These are phyloP conservation scores for Melanopsichium pennsylvanicum DNA, from an alignment of 1,284 basidiomycete genomes.

Conservation along the genomic window DNA sequence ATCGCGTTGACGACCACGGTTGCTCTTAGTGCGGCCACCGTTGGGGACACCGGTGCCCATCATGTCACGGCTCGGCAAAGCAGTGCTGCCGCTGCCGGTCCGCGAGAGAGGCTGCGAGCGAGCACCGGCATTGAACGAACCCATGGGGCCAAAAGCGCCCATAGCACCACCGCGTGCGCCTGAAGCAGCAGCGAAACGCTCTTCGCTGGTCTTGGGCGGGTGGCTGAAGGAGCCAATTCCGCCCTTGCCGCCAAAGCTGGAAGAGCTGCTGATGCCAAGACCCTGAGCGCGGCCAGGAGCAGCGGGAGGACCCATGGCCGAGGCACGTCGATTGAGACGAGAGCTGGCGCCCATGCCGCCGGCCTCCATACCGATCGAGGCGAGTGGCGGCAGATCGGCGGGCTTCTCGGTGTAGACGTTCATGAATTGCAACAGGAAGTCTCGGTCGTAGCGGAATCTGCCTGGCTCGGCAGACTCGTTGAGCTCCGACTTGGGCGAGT, in stretches of 20 bases:
- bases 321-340: conserved; percentile 51
- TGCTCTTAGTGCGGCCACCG: conserved; percentile 60
- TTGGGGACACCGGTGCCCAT: conserved; percentile 63
- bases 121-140: conserved; percentile 58
- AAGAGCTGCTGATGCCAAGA: conserved; percentile 55
- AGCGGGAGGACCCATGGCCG: conserved; percentile 57
- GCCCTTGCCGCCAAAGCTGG: conserved; percentile 56
- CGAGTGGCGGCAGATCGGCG: conserved; percentile 83
- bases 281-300: conserved; percentile 52
- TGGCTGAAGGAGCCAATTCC: conserved; percentile 56
- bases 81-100: conserved; percentile 61
- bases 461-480: conserved; percentile 82
- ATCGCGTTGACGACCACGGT: conserved; percentile 62
- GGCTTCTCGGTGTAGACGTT: conserved; percentile 92
- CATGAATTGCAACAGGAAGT: conserved; percentile 98
- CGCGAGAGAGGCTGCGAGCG: conserved; percentile 63
- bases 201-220: conserved; percentile 63
- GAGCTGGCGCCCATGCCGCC: conserved; percentile 49
- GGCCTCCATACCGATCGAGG: conserved; percentile 78
- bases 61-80: conserved; percentile 63
- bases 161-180: conserved; percentile 41
- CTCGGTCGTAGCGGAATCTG: conserved; percentile 96
- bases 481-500: conserved; percentile 83
- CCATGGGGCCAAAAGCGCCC: conserved; percentile 62
- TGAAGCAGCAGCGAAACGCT: conserved; percentile 62